A percentile compares a stretch with the other conserved stretches of the same genome.
Conservation (phyloP, 1,139 yeast species). For the Suhomyces anneliseae region DNA sequence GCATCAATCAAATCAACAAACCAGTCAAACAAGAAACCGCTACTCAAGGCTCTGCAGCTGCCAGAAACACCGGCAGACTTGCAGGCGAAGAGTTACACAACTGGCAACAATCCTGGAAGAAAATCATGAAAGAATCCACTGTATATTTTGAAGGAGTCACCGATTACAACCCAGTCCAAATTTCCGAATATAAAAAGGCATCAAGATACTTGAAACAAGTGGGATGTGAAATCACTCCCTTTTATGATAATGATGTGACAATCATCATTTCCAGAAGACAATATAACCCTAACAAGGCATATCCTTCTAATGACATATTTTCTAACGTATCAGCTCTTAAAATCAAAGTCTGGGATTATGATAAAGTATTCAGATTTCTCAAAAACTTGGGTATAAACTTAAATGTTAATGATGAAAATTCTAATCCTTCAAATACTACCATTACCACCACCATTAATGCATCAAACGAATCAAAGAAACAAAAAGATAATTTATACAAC, state of each 20-base stretch:
- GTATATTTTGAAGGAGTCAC: constrained; percentile 76
- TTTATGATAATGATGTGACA: constrained; percentile 77
- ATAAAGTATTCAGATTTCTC: constrained; percentile 79
- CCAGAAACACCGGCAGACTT: constrained; percentile 24
- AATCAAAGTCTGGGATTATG: constrained; percentile 85
- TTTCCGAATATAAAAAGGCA: constrained; percentile 55
- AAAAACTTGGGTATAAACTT: constrained; percentile 58
- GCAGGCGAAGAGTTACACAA: constrained; percentile 55
- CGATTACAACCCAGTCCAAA: constrained; percentile 40
- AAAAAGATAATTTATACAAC: constrained; percentile 50
- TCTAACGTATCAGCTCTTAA: constrained; percentile 59
- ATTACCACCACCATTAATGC: constrained; percentile 11
- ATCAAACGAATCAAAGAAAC: constrained; percentile 12
- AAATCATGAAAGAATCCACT: constrained; percentile 68
- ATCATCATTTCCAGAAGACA: constrained; percentile 71
- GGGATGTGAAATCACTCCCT: constrained; percentile 69
- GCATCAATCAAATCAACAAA: constrained; percentile 10
- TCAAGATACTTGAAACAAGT: constrained; percentile 53
- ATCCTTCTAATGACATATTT: constrained; percentile 61
- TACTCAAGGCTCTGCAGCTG: neutral
- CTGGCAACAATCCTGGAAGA: constrained; percentile 86
- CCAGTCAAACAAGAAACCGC: constrained; percentile 4
- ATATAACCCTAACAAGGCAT: constrained; percentile 19
- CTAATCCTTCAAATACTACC: constrained; percentile 9
- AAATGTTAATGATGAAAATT: constrained; percentile 14